Conservation (phyloP, 139 green algal genomes). For the Chlorella sp. region DNA sequence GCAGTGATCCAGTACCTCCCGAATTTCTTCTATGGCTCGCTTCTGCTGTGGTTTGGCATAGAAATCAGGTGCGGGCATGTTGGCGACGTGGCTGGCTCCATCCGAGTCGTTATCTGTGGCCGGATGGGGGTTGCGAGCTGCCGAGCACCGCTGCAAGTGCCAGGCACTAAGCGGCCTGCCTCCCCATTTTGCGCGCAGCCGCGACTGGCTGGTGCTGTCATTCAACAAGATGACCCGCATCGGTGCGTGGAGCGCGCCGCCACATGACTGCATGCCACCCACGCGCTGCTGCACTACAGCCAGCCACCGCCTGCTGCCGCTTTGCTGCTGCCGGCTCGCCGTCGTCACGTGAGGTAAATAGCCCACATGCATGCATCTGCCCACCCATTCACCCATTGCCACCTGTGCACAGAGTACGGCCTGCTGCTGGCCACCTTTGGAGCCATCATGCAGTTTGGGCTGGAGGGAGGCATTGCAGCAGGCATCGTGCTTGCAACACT, state of each 20-base stretch:
- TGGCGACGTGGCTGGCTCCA: no score
- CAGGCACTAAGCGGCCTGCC: no score
- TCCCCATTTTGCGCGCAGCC: no score
- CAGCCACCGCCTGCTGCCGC: background rate
- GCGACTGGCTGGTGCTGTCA: conserved; percentile 70
- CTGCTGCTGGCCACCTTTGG: conserved; percentile 76
- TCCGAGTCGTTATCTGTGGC: no score
- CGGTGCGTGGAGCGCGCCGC: background rate
- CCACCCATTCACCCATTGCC: background rate
- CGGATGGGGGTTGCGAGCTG: no score
- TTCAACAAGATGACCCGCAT: conserved; percentile 58
- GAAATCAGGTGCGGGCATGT: conserved; percentile 59
- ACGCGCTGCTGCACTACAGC: background rate
- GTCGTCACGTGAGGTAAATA: no score
- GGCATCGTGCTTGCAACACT: conserved; percentile 74
- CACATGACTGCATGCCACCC: background rate
- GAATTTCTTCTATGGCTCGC: conserved; percentile 74
- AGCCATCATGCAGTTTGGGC: conserved; percentile 66
- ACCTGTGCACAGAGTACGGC: conserved; percentile 63
- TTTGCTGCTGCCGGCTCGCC: background rate
- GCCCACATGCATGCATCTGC: background rate
- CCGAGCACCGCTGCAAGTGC: no score
- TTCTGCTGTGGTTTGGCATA: conserved; percentile 83
- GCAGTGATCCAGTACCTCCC: conserved; percentile 62
- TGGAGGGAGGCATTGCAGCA: conserved; percentile 68